Conservation (phyloP, 2,329 filamentous ascomycete species). For the Scedosporium aurantiacum region DNA sequence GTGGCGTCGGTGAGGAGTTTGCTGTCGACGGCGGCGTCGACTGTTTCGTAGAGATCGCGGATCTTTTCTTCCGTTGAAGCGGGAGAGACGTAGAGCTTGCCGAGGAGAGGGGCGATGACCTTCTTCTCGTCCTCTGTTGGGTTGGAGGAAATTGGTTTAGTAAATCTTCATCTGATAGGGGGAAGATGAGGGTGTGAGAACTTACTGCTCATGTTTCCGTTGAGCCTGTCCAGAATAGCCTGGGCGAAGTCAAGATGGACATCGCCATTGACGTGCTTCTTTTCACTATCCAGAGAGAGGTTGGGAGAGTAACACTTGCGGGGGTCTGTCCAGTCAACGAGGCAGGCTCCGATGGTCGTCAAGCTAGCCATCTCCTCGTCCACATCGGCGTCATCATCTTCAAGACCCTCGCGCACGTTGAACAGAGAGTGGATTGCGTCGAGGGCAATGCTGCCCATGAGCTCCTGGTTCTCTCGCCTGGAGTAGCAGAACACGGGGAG, state of each 20-base stretch:
- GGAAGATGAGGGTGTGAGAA: neutral
- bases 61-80: slow-evolving; percentile 49
- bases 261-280: slow-evolving; percentile 59
- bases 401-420: slow-evolving; percentile 58
- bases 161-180: neutral
- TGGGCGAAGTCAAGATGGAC: slow-evolving; percentile 71
- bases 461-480: slow-evolving; percentile 66
- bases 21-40: slow-evolving; percentile 52
- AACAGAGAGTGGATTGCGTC: slow-evolving; percentile 65
- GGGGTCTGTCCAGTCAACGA: slow-evolving; percentile 93
- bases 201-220: slow-evolving; percentile 57
- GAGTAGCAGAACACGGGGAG: slow-evolving; percentile 90
- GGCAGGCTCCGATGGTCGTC: slow-evolving; percentile 64
- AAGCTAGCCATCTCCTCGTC: slow-evolving; percentile 71
- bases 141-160: slow-evolving; percentile 14
- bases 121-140: slow-evolving; percentile 74
- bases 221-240: slow-evolving; percentile 65
- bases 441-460: slow-evolving; percentile 66
- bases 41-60: slow-evolving; percentile 44
- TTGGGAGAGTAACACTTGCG: slow-evolving; percentile 57
- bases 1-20: slow-evolving; percentile 49
- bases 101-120: slow-evolving; percentile 62
- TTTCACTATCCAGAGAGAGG: slow-evolving; percentile 41
- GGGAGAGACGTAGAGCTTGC: slow-evolving; percentile 70
- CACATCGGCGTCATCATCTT: slow-evolving; percentile 65